These are phyloP conservation scores for Henningerozyma blattae DNA, from an alignment of 805 yeast species.

Conservation along the genomic window DNA sequence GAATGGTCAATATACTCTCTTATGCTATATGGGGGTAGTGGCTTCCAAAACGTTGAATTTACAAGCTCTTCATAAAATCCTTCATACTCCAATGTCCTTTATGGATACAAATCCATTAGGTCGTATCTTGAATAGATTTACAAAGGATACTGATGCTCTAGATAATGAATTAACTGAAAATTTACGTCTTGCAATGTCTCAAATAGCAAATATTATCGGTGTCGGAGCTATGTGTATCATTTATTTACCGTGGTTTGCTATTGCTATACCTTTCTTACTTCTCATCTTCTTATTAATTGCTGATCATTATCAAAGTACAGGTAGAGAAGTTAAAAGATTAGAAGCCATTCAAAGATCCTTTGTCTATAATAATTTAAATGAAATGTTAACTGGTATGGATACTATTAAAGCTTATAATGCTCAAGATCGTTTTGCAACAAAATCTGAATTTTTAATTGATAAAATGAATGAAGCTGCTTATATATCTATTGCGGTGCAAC, in stretches of 20 bases:
- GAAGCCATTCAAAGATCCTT: slow-evolving; percentile 41
- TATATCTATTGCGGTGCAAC: slow-evolving; percentile 41
- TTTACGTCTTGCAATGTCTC: slow-evolving; percentile 45
- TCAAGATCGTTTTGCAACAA: slow-evolving; percentile 28
- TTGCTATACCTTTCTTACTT: slow-evolving; percentile 49
- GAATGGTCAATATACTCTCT: slow-evolving; percentile 19
- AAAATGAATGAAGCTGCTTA: slow-evolving; percentile 40
- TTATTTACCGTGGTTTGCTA: slow-evolving; percentile 69
- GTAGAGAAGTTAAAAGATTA: slow-evolving; percentile 39
- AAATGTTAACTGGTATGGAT: slow-evolving; percentile 35
- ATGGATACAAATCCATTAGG: slow-evolving; percentile 86
- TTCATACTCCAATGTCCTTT: slow-evolving; percentile 73
- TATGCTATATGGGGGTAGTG: slow-evolving; percentile 32
- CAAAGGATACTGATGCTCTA: slow-evolving; percentile 76
- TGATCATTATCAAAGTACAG: slow-evolving; percentile 36
- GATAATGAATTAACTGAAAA: slow-evolving; percentile 73
- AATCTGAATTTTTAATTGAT: slow-evolving; percentile 40
- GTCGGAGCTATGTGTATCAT: slow-evolving; percentile 56
- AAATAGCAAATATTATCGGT: slow-evolving; percentile 46
- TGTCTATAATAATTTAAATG: slow-evolving; percentile 41
- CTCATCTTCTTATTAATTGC: slow-evolving; percentile 32
- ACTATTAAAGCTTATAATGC: slow-evolving; percentile 34
- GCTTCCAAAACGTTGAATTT: slow-evolving; percentile 51
- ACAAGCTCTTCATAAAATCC: slow-evolving; percentile 43
- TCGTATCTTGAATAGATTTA: slow-evolving; percentile 72